These are phyloP conservation scores for Acanthamoeba culbertsoni DNA, from an alignment of 208 protist species.

Conservation along the genomic window DNA sequence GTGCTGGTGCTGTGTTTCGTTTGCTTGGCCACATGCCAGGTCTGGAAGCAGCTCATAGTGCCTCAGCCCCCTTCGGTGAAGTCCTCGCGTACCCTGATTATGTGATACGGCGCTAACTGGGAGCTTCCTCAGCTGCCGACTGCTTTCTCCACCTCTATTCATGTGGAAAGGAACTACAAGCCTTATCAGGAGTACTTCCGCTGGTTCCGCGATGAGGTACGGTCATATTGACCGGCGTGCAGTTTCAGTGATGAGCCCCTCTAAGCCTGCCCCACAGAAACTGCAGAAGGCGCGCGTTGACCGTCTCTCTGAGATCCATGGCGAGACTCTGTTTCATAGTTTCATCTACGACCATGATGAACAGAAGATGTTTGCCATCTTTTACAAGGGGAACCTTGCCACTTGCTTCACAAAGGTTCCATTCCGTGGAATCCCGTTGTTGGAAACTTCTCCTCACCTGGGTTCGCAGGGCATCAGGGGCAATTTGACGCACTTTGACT, in stretches of 20 bases:
- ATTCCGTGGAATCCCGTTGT: neutral
- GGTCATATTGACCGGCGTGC: neutral
- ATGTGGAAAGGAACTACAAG: constrained; percentile 28
- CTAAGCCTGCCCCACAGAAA: neutral
- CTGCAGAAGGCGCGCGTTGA: constrained; percentile 27
- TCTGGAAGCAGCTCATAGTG: neutral
- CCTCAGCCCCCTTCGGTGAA: neutral
- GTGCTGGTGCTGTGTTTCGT: neutral
- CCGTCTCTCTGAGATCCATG: neutral
- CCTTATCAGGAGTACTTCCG: constrained; percentile 45
- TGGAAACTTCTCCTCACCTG: neutral
- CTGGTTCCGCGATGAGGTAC: constrained; percentile 50
- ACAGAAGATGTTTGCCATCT: constrained; percentile 7
- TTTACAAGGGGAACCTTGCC: neutral
- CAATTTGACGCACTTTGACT: constrained; percentile 38
- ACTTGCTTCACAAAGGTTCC: constrained; percentile 13
- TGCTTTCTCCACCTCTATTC: neutral
- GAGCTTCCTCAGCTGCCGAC: neutral
- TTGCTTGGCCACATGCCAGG: neutral
- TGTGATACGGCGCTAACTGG: neutral
- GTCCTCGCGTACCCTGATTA: neutral
- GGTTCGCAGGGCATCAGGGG: neutral
- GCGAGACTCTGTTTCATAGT: neutral
- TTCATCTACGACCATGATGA: constrained; percentile 38
- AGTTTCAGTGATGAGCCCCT: neutral